phyloP scores from a whole-genome alignment of 345 rosid genomes.

The Gossypium mustelinum region DNA sequence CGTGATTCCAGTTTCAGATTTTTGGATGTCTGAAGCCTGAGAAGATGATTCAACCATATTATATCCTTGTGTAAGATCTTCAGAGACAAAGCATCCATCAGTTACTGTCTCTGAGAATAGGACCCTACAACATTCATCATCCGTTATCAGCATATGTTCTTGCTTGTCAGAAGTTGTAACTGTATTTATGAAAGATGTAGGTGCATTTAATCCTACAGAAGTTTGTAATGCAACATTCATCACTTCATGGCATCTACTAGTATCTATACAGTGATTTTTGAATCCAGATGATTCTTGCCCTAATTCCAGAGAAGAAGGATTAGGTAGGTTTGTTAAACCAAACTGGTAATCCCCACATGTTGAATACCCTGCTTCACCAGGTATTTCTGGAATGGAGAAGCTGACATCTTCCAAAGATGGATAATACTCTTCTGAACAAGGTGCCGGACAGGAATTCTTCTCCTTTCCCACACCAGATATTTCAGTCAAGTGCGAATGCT shows the following conservation, averaged over 20 bases:
- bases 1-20: constrained; percentile 36
- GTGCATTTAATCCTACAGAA: constrained; percentile 38
- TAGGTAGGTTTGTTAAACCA: not conserved
- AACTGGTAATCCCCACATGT: constrained; percentile 42
- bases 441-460: constrained; percentile 51
- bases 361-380: constrained; percentile 54
- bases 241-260: constrained; percentile 40
- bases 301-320: too few species aligned
- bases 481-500: constrained; percentile 44
- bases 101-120: constrained; percentile 59
- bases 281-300: too few species aligned
- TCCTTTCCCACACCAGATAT: constrained; percentile 45
- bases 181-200: constrained; percentile 42
- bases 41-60: constrained; percentile 29
- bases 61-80: constrained; percentile 34
- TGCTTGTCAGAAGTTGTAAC: constrained; percentile 33
- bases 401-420: constrained; percentile 46
- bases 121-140: constrained; percentile 84
- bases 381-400: constrained; percentile 48
- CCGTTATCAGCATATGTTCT: constrained; percentile 60
- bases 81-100: constrained; percentile 38
- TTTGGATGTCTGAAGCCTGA: constrained; percentile 34
- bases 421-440: constrained; percentile 56
- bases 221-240: constrained; percentile 40
- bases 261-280: constrained; percentile 20